phyloP scores from a whole-genome alignment of 345 rosid genomes.

The Arabidopsis suecica region DNA sequence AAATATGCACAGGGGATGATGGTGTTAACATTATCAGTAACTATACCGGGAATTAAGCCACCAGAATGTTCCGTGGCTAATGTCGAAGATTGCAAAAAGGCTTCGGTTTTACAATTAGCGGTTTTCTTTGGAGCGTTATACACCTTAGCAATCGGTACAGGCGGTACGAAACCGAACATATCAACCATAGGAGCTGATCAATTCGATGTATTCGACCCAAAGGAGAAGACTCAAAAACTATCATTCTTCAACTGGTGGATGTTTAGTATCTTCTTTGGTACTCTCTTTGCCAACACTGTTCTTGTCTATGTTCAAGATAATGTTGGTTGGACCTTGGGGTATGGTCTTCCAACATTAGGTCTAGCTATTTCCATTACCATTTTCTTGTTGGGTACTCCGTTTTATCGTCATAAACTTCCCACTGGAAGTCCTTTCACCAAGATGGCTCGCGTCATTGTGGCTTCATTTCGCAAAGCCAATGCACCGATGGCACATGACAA shows the following conservation, averaged over 20 bases:
- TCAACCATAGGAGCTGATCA: slow-evolving; percentile 95
- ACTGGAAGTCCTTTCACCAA: slow-evolving; percentile 75
- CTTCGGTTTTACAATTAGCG: slow-evolving; percentile 63
- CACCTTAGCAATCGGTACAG: slow-evolving; percentile 75
- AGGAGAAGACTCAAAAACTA: slow-evolving; percentile 73
- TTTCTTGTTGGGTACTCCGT: slow-evolving; percentile 74
- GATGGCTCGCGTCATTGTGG: slow-evolving; percentile 78
- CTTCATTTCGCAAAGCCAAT: slow-evolving; percentile 65
- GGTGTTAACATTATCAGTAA: slow-evolving; percentile 69
- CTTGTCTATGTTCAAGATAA: slow-evolving; percentile 91
- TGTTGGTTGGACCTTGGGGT: slow-evolving; percentile 85
- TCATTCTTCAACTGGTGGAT: slow-evolving; percentile 99
- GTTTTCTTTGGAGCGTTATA: slow-evolving; percentile 80
- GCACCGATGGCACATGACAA: slow-evolving; percentile 54
- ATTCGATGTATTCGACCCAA: slow-evolving; percentile 79
- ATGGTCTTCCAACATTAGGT: slow-evolving; percentile 80
- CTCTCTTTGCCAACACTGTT: slow-evolving; percentile 79
- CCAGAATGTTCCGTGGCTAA: slow-evolving; percentile 53
- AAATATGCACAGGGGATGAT: slow-evolving; percentile 69
- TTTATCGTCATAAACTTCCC: slow-evolving; percentile 73
- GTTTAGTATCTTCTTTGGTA: slow-evolving; percentile 90
- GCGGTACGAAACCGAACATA: slow-evolving; percentile 95
- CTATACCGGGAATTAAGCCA: slow-evolving; percentile 68
- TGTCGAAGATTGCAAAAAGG: slow-evolving; percentile 54
- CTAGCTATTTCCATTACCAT: slow-evolving; percentile 59